phyloP scores from a whole-genome alignment of 2,329 filamentous ascomycete genomes.

The Pseudogymnoascus sp. region DNA sequence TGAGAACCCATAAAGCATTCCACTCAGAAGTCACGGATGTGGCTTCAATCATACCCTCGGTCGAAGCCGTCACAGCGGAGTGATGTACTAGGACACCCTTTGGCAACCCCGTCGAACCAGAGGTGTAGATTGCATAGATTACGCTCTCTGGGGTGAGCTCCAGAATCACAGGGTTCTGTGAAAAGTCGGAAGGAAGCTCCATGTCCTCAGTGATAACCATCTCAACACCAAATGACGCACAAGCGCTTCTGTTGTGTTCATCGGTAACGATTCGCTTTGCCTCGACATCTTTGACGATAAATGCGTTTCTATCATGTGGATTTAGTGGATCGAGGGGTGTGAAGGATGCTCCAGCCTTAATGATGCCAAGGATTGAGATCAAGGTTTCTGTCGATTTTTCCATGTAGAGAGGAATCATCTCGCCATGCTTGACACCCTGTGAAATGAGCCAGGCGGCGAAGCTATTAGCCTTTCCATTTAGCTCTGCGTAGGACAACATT shows the following conservation, averaged over 20 bases:
- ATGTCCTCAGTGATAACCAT: not conserved
- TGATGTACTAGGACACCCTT: constrained; percentile 3
- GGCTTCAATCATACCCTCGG: not conserved
- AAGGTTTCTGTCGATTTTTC: constrained; percentile 7
- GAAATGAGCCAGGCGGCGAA: not conserved
- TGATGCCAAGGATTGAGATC: constrained; percentile 5
- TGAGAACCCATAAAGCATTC: constrained; percentile 9
- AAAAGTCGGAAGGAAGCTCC: not conserved
- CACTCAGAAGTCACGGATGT: constrained; percentile 17
- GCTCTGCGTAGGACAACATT: constrained; percentile 1
- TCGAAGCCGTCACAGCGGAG: not conserved
- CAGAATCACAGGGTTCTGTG: not conserved
- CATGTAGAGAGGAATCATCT: constrained; percentile 6
- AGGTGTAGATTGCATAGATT: constrained; percentile 9
- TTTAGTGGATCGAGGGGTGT: constrained; percentile 7
- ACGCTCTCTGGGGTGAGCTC: not conserved
- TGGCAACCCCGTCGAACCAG: constrained; percentile 4
- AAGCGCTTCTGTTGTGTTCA: not conserved
- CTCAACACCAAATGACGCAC: not conserved
- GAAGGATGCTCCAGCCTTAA: not conserved
- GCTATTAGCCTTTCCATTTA: constrained; percentile 5
- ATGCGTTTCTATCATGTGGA: not conserved
- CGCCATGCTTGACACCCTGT: not conserved
- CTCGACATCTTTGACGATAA: not conserved
- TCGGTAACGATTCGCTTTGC: constrained; percentile 1